A percentile compares a stretch with the other conserved stretches of the same genome.
phyloP scores from a whole-genome alignment of 108 stramenopile species.

The Conticribra weissflogii region DNA sequence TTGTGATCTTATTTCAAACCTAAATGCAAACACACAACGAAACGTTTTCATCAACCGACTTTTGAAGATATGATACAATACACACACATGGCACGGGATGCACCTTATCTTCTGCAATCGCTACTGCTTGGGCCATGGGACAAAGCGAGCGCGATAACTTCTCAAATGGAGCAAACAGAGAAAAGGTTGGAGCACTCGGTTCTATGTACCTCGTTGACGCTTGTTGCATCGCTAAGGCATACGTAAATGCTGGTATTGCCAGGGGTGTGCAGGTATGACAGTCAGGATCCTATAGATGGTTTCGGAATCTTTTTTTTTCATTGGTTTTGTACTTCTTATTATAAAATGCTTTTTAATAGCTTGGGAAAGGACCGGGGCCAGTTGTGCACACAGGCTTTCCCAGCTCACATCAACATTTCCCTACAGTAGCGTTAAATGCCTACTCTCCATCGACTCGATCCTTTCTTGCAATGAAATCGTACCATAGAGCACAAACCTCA shows the following conservation, averaged over 20 bases:
- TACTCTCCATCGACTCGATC: constrained; percentile 7
- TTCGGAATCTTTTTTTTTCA: background rate
- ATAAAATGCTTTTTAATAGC: constrained; percentile 6
- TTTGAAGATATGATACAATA: constrained; percentile 59
- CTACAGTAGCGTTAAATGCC: constrained; percentile 56
- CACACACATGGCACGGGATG: constrained; percentile 92
- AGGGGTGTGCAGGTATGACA: constrained; percentile 51
- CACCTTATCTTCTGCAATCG: constrained; percentile 88
- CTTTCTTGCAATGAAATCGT: constrained; percentile 50
- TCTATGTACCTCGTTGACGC: constrained; percentile 74
- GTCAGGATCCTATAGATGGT: background rate
- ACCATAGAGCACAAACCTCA: constrained; percentile 16
- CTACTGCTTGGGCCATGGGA: constrained; percentile 83
- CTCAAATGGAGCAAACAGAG: constrained; percentile 22
- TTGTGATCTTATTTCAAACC: no score
- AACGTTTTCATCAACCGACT: background rate
- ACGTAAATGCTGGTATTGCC: constrained; percentile 82
- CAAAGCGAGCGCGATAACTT: constrained; percentile 40
- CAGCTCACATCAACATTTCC: constrained; percentile 61
- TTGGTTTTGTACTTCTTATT: background rate
- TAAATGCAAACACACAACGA: constrained; percentile 1
- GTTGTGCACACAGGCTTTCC: constrained; percentile 84
- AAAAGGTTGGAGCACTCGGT: constrained; percentile 53
- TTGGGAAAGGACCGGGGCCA: constrained; percentile 85
- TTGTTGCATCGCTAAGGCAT: constrained; percentile 84